phyloP scores from a whole-genome alignment of 2,329 filamentous ascomycete species.

The Dendrostoma leiphaemia region DNA sequence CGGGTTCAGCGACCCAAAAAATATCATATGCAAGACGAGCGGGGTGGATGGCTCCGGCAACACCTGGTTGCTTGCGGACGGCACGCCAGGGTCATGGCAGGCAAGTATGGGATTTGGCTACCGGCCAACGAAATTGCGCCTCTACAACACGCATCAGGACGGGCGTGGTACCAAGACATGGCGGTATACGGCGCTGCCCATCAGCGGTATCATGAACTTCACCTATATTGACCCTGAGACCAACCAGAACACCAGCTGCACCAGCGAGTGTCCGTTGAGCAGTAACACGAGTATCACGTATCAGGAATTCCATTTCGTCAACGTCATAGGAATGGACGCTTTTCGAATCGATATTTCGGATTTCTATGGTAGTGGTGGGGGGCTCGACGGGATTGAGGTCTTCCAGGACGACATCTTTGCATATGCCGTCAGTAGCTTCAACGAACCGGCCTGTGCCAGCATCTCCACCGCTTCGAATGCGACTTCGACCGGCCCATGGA shows the following conservation, averaged over 20 bases:
- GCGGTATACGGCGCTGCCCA: slow-evolving; percentile 79
- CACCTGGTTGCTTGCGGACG: slow-evolving; percentile 79
- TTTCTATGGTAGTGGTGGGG: slow-evolving; percentile 84
- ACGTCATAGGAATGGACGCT: slow-evolving; percentile 79
- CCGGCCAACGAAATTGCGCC: slow-evolving; percentile 77
- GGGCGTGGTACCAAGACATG: slow-evolving; percentile 87
- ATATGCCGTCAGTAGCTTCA: slow-evolving; percentile 84
- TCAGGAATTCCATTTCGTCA: slow-evolving; percentile 92
- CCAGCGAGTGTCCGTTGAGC: slow-evolving; percentile 81
- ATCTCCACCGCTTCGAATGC: slow-evolving; percentile 64
- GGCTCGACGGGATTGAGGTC: slow-evolving; percentile 81
- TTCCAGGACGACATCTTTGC: slow-evolving; percentile 82
- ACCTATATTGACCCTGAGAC: slow-evolving; percentile 79
- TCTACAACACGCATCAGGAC: slow-evolving; percentile 84
- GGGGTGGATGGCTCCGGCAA: slow-evolving; percentile 67
- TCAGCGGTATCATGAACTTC: slow-evolving; percentile 93
- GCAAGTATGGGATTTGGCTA: slow-evolving; percentile 83
- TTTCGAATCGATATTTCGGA: slow-evolving; percentile 84
- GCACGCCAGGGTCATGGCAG: slow-evolving; percentile 76
- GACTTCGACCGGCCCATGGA: slow-evolving; percentile 73
- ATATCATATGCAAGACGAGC: slow-evolving; percentile 76
- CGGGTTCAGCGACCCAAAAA: slow-evolving; percentile 73
- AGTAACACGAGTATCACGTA: slow-evolving; percentile 62
- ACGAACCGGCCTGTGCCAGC: slow-evolving; percentile 77
- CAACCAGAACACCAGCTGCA: slow-evolving; percentile 69